Conservation (phyloP, 2,329 filamentous ascomycete genomes). For the Penicillium sp. region DNA sequence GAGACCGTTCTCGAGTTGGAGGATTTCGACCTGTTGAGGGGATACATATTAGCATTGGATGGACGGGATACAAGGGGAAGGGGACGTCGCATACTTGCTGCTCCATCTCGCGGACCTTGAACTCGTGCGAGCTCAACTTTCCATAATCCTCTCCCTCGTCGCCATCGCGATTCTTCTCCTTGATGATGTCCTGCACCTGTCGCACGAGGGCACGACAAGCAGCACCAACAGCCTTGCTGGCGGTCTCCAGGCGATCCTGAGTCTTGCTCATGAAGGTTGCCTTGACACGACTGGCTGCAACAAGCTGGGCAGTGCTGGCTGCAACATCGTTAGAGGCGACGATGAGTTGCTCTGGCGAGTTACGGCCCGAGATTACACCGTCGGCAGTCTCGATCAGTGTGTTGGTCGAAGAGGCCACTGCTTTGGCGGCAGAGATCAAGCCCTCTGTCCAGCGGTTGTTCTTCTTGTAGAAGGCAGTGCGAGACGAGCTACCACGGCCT, state of each 20-base stretch:
- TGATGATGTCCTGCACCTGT: conserved; percentile 93
- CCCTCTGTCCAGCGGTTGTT: conserved; percentile 99
- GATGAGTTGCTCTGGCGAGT: conserved; percentile 94
- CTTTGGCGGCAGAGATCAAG: conserved; percentile 94
- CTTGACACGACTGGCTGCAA: conserved; percentile 93
- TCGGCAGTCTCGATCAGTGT: conserved; percentile 97
- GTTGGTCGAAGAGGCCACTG: conserved; percentile 89
- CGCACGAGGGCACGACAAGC: conserved; percentile 85
- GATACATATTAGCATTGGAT: conserved; percentile 11
- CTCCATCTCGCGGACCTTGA: conserved; percentile 99
- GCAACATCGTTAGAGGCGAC: conserved; percentile 97
- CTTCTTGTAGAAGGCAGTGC: conserved; percentile 98
- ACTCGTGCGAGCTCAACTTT: conserved; percentile 87
- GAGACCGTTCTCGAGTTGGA: conserved; percentile 88
- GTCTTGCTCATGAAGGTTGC: conserved; percentile 97
- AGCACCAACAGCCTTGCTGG: conserved; percentile 85
- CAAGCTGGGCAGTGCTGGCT: conserved; percentile 91
- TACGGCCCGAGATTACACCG: conserved; percentile 85
- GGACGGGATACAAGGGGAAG: not conserved
- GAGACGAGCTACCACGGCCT: conserved; percentile 79
- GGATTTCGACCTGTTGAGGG: conserved; percentile 78
- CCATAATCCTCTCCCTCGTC: conserved; percentile 79
- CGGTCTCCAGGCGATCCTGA: conserved; percentile 85
- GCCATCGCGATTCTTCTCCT: conserved; percentile 76
- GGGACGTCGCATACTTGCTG: conserved; percentile 72